Conservation (phyloP, 352 stramenopile species). For the Globisporangium sylvaticum region DNA sequence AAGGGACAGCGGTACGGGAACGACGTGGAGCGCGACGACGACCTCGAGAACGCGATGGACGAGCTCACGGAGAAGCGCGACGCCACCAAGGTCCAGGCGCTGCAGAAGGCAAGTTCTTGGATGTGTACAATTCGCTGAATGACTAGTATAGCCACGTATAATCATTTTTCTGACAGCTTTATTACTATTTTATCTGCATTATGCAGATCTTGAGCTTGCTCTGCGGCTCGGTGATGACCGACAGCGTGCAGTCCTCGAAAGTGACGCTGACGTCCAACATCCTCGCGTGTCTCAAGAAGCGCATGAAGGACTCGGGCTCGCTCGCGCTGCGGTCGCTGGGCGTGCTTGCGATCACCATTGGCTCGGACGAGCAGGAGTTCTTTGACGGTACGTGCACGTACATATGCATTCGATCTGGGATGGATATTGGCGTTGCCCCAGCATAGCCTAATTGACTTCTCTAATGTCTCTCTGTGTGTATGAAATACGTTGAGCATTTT, state of each 20-base stretch:
- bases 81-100: constrained; percentile 46
- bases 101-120: constrained; percentile 32
- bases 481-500: background rate
- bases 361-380: constrained; percentile 46
- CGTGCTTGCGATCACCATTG: constrained; percentile 53
- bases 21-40: constrained; percentile 24
- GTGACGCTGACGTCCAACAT: constrained; percentile 35
- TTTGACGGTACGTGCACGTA: constrained; percentile 29
- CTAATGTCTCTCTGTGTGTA: background rate
- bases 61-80: constrained; percentile 64
- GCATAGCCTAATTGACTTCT: no score
- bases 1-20: constrained; percentile 32
- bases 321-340: constrained; percentile 43
- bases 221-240: constrained; percentile 31
- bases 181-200: no score
- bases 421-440: no score
- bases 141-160: no score
- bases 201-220: constrained; percentile 39
- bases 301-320: constrained; percentile 42
- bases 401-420: background rate
- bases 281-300: constrained; percentile 55
- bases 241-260: constrained; percentile 36
- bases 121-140: background rate
- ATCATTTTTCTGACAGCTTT: no score
- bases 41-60: constrained; percentile 50